A percentile compares a stretch with the other conserved stretches of the same genome.
These are phyloP conservation scores for Gossypium australe DNA, from an alignment of 345 rosid genomes.

Conservation along the genomic window DNA sequence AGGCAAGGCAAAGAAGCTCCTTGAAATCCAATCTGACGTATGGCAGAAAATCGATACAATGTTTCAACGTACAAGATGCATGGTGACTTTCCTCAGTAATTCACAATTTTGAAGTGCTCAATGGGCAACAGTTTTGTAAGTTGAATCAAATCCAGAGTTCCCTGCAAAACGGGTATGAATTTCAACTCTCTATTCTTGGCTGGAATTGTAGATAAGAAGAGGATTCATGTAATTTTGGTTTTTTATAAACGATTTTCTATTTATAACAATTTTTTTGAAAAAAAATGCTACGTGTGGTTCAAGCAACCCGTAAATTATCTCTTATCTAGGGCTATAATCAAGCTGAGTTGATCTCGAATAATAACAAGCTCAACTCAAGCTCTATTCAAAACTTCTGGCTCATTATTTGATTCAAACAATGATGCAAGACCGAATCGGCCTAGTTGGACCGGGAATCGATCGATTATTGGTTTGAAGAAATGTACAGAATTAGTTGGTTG, in stretches of 20 bases:
- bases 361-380: too few relatives aligned
- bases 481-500: too few relatives aligned
- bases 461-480: too few relatives aligned
- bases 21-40: constrained; percentile 58
- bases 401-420: too few relatives aligned
- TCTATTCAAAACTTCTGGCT: too few relatives aligned
- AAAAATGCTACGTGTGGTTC: neutral
- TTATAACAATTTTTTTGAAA: neutral
- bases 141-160: neutral
- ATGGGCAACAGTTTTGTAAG: neutral
- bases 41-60: constrained; percentile 85
- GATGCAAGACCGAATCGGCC: too few relatives aligned
- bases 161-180: neutral
- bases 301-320: neutral
- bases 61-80: constrained; percentile 86
- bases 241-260: neutral
- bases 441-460: too few relatives aligned
- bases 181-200: neutral
- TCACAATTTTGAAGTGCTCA: constrained; percentile 59
- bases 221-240: neutral
- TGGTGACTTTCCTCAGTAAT: constrained; percentile 85
- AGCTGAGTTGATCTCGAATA: too few relatives aligned
- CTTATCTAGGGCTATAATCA: neutral
- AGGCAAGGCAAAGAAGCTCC: constrained; percentile 63
- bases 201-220: neutral